Percentiles rank a stretch among this genome's conserved stretches.
These are phyloP conservation scores for Narthecium ossifragum DNA, from an alignment of 106 monocot species.

Conservation along the genomic window DNA sequence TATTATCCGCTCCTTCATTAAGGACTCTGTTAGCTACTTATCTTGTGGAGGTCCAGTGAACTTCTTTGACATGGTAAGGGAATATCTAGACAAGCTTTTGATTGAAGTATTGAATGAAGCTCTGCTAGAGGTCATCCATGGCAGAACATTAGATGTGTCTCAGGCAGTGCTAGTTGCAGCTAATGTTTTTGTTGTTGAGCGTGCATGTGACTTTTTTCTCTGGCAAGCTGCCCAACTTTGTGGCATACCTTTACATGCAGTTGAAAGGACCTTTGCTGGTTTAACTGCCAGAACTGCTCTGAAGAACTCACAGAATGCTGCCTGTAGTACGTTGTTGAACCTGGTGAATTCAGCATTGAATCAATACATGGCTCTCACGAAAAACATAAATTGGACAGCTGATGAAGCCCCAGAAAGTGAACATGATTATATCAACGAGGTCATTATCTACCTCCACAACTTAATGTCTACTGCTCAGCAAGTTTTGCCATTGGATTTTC, in stretches of 20 bases:
- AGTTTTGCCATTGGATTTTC: slow-evolving; percentile 11
- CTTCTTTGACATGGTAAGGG: slow-evolving; percentile 9
- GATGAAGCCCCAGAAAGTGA: slow-evolving; percentile 11
- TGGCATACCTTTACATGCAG: not conserved
- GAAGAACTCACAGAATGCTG: not conserved
- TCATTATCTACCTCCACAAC: slow-evolving; percentile 8
- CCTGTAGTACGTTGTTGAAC: not conserved
- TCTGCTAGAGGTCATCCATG: slow-evolving; percentile 10
- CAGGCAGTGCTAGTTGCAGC: slow-evolving; percentile 15
- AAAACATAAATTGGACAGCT: slow-evolving; percentile 11
- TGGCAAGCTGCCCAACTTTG: slow-evolving; percentile 11
- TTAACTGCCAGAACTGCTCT: slow-evolving; percentile 10
- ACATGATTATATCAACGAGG: slow-evolving; percentile 15
- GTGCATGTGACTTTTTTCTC: slow-evolving; percentile 15
- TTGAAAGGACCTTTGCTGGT: slow-evolving; percentile 15
- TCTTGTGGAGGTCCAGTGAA: not conserved
- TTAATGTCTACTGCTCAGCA: slow-evolving; percentile 10
- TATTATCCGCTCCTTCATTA: slow-evolving; percentile 14
- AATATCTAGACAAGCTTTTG: slow-evolving; percentile 16
- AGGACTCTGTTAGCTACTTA: slow-evolving; percentile 9
- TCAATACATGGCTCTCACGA: slow-evolving; percentile 6
- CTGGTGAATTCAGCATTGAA: slow-evolving; percentile 8
- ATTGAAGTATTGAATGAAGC: slow-evolving; percentile 15
- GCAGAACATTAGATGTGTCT: not conserved
- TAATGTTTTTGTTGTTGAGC: slow-evolving; percentile 6